These are phyloP conservation scores for Coccomyxa sp. DNA, from an alignment of 139 green algal species.

Conservation along the genomic window DNA sequence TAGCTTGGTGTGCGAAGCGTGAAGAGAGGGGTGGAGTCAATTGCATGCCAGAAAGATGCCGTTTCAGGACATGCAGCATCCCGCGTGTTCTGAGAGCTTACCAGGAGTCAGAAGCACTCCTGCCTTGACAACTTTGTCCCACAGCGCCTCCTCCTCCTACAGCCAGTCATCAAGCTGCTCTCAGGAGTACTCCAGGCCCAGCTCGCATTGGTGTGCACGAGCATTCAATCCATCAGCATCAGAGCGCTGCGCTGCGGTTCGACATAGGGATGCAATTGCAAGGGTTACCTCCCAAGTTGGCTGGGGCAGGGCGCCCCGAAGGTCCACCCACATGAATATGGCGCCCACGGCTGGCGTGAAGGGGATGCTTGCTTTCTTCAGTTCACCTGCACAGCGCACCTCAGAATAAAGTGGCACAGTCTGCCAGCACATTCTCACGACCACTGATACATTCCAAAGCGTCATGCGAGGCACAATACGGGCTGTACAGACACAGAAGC, in stretches of 20 bases:
- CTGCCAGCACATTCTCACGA: no score
- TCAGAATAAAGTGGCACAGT: neutral
- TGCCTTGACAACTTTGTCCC: conserved; percentile 34
- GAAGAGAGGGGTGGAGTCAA: no score
- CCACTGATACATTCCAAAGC: no score
- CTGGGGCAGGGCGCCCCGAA: conserved; percentile 31
- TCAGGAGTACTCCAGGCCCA: neutral
- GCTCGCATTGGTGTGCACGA: neutral
- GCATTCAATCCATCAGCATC: neutral
- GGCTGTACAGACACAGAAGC: no score
- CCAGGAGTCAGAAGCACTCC: conserved; percentile 26
- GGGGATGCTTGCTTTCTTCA: conserved; percentile 44
- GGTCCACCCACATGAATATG: conserved; percentile 79
- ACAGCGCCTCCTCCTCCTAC: conserved; percentile 51
- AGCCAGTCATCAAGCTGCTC: neutral
- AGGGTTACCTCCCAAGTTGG: conserved; percentile 41
- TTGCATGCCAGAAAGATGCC: no score
- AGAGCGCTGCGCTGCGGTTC: neutral
- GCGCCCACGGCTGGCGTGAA: conserved; percentile 39
- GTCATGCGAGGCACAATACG: no score
- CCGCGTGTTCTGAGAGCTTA: no score
- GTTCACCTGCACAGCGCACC: conserved; percentile 26
- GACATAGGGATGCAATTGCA: no score
- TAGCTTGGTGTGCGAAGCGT: no score
- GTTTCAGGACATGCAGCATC: no score